Base-by-base conservation (phyloP, 179 eudicot genomes). In the Sideroxylon spinosum region DNA sequence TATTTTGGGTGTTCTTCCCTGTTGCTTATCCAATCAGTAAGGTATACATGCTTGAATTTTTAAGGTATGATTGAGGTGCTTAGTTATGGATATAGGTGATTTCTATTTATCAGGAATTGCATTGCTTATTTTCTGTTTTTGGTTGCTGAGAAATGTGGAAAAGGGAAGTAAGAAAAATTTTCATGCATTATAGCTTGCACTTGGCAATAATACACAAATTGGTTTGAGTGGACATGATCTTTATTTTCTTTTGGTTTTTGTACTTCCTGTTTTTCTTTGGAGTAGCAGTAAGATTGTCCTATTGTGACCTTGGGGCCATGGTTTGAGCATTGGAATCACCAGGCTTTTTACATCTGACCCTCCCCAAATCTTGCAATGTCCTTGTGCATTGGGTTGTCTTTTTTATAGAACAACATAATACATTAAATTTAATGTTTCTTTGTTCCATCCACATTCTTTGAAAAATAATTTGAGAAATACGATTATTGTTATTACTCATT, bases 21-120 rank as follows among this genome's bases (percentile, higher is more conserved):
- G 78, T 95, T 78, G 88, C 98, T 48, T 93, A 93, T 86, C 98
- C 98, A 55, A 95, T 95, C 52, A 95, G 98, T 86, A 95, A 95
- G 97, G 98, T 94, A 85, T 74, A 71, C 63, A 28, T 22, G 44
- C 63, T 71, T 78, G 20, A 55, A 55, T 48, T 8, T 44, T 60
- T 69, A 49, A 68, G 32, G n/a, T 4, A 25, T 68, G 3, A 32
- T 68, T n/a, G 28, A 10, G 69, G 22, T 75, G 66, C 59, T 50
- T 26, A 65, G 9, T 9, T 52, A 28, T 50, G 63, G 19, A 28
- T 46, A 52, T 52, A 10, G 12, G 14, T 52, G 16, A 9, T 52
- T 52, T 14, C 16, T 52, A 9, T 52, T 1, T 14, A 11, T 9
- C 2, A 3, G 16, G 12, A 14, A 9, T 65, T 59, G 14, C 11